Conservation (phyloP, 2,329 filamentous ascomycete genomes). For the Arthrobotrys megalospora region DNA sequence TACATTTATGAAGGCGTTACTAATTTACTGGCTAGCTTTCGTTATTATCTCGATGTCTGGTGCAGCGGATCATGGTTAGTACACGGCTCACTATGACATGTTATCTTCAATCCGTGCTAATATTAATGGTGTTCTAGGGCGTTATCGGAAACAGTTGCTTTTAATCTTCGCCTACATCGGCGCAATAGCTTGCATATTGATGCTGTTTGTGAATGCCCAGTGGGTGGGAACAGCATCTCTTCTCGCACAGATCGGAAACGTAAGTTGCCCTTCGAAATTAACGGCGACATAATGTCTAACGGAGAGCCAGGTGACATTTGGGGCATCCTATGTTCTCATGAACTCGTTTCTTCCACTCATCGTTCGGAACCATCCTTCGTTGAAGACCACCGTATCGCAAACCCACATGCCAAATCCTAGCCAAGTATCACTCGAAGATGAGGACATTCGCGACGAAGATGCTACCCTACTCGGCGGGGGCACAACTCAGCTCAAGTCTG, state of each 20-base stretch:
- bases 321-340: constrained; percentile 92
- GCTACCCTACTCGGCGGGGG: constrained; percentile 53
- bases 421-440: constrained; percentile 41
- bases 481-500: constrained; percentile 35
- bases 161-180: constrained; percentile 87
- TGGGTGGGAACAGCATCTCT: constrained; percentile 86
- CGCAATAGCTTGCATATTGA: constrained; percentile 87
- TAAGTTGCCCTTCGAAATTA: constrained; percentile 66
- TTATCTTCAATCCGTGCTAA: not conserved
- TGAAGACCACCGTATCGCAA: constrained; percentile 62
- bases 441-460: constrained; percentile 58
- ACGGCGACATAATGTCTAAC: constrained; percentile 1
- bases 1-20: not conserved
- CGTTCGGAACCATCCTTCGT: constrained; percentile 83
- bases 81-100: constrained; percentile 66
- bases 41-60: constrained; percentile 97
- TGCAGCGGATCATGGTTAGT: constrained; percentile 86
- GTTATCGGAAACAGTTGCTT: constrained; percentile 87
- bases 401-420: constrained; percentile 44
- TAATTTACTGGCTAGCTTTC: constrained; percentile 67
- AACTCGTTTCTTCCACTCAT: constrained; percentile 95
- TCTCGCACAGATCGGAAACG: constrained; percentile 90
- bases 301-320: constrained; percentile 75
- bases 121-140: constrained; percentile 51
- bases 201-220: constrained; percentile 81